Evolutionary conservation across 2,329 filamentous ascomycete genomes (phyloP).

Genomic region (Talaromyces sp.): DNA sequence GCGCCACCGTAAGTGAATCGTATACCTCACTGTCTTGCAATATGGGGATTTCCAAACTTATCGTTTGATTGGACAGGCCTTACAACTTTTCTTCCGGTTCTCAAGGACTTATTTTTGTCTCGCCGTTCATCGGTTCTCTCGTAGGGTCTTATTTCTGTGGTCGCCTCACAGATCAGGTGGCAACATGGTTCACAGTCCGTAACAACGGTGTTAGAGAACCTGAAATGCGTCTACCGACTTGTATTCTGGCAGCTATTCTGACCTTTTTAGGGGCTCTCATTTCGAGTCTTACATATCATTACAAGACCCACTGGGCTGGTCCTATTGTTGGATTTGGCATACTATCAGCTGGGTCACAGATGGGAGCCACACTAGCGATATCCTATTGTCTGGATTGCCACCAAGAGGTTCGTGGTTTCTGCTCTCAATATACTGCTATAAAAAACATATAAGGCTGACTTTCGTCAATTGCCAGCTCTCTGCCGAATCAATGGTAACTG

Average conservation of each 20-base stretch:
- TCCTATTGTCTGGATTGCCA: constrained; percentile 23
- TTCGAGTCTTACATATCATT: constrained; percentile 18
- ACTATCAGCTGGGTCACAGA: constrained; percentile 23
- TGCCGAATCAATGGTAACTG: constrained; percentile 26
- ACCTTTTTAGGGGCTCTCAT: constrained; percentile 21
- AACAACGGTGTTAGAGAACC: neutral
- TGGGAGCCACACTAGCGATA: constrained; percentile 24
- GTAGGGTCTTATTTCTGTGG: neutral
- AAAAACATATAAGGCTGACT: no score
- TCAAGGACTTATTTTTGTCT: neutral
- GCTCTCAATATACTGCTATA: no score
- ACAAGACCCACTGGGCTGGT: constrained; percentile 18
- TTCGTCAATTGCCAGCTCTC: constrained; percentile 10
- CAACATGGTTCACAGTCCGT: neutral
- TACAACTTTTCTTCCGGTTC: neutral
- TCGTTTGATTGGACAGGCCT: no score
- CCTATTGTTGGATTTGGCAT: constrained; percentile 22
- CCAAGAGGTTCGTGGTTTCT: constrained; percentile 5
- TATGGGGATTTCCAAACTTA: no score
- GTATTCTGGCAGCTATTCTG: constrained; percentile 20
- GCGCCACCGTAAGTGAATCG: neutral
- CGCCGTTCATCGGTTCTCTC: neutral
- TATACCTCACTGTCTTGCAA: no score
- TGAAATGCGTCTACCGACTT: constrained; percentile 20
- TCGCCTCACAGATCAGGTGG: neutral